These are phyloP conservation scores for Sporothrix dimorphospora DNA, from an alignment of 2,329 filamentous ascomycete species.

Conservation along the genomic window DNA sequence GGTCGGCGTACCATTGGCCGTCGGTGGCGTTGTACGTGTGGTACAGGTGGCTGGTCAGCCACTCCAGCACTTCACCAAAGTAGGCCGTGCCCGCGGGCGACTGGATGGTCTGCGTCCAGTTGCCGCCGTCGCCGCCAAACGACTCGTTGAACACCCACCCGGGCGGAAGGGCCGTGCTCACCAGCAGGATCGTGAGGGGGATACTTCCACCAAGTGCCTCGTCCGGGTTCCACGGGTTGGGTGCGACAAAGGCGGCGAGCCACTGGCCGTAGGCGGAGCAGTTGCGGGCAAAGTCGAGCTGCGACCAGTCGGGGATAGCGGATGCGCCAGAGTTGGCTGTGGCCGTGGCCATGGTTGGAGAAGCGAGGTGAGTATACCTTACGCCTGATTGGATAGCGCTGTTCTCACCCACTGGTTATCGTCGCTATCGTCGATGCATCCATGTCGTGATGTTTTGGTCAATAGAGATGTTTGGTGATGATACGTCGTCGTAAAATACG, in stretches of 20 bases:
- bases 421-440: too few relatives aligned
- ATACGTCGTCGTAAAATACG: too few relatives aligned
- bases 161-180: slow-evolving; percentile 5
- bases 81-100: slow-evolving; percentile 16
- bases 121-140: not conserved
- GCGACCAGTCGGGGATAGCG: slow-evolving; percentile 20
- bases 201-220: slow-evolving; percentile 29
- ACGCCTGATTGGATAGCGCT: too few relatives aligned
- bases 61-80: slow-evolving; percentile 25
- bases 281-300: slow-evolving; percentile 34
- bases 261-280: slow-evolving; percentile 33
- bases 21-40: slow-evolving; percentile 19
- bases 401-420: too few relatives aligned
- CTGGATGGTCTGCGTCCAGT: not conserved
- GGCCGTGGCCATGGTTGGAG: not conserved
- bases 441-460: too few relatives aligned
- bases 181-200: slow-evolving; percentile 12
- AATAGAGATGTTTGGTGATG: too few relatives aligned
- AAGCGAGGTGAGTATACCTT: too few relatives aligned
- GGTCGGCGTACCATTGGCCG: slow-evolving; percentile 15
- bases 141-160: slow-evolving; percentile 10
- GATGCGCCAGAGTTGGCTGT: not conserved
- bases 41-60: slow-evolving; percentile 23
- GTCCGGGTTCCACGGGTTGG: slow-evolving; percentile 27
- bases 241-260: slow-evolving; percentile 30